Base-by-base conservation (phyloP, 129 eudicot species). In the Silybum marianum region DNA sequence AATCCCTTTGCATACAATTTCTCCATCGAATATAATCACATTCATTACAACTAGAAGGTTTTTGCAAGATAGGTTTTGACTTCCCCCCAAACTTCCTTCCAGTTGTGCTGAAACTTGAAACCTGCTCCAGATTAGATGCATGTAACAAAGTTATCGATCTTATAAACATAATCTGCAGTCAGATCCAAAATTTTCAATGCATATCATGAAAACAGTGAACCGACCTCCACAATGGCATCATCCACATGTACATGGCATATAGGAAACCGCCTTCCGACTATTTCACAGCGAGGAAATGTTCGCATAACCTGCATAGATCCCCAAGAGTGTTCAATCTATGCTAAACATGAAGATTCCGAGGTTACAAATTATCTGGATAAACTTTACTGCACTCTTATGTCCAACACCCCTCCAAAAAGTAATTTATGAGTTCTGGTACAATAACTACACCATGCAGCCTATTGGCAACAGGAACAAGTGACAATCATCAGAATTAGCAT, bases 231-330 rank as follows among this genome's bases (percentile, higher is more conserved):
- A 79, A 86, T 77, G 66, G 84, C 73, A 75, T 86, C 95, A 79
- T 83, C 90, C 2, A 90, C 86, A 80, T 88, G 87, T 69, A 90
- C 95, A 77, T 88, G 95, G 58, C 95, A 90, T 79, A 90, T 90
- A n/a, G 95, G 95, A 83, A 90, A 90, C 28, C 95, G 84, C 73
- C 78, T 88, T 77, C 95, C 95, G 82, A 90, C 90, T 40, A 90
- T 74, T 84, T 86, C 89, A 80, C 90, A 86, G 11, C 65, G 89
- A 7, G 87, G 86, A 84, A 90, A 90, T 65, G 88, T 81, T 84
- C 86, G 73, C 76, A 72, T 72, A 42, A 90, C 90, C 95, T 90
- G 87, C 81, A 86, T 19, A 65, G n/a, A 12, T 72, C 71, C 65
- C 54, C 4, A 30, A 51, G 25, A 68, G 68, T 60, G 68, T 28